Percentiles rank a stretch among this genome's conserved stretches.
Evolutionary conservation across 306 rosid species (phyloP).

Genomic region (Acacia acuminata): DNA sequence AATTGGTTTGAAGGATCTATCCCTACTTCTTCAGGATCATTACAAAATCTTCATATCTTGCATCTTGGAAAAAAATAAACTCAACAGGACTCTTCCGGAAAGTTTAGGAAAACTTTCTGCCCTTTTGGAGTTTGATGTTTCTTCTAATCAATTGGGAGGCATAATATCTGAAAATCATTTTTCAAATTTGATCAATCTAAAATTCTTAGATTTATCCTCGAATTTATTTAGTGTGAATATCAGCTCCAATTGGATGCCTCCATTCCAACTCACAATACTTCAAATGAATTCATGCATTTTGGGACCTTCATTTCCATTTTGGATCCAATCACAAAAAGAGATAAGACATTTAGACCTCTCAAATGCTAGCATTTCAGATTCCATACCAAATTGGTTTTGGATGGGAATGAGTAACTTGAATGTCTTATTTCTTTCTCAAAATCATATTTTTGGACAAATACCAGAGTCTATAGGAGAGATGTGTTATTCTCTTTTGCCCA

Average conservation of each 20-base stretch:
- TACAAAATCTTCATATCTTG: conserved; percentile 27
- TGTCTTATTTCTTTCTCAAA: conserved; percentile 42
- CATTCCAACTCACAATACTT: conserved; percentile 29
- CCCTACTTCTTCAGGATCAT: conserved; percentile 37
- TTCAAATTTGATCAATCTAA: conserved; percentile 26
- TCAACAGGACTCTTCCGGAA: conserved; percentile 45
- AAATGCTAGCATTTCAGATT: conserved; percentile 43
- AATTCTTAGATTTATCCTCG: background rate
- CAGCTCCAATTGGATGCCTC: conserved; percentile 45
- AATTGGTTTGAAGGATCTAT: conserved; percentile 47
- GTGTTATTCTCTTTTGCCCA: background rate
- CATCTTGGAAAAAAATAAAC: conserved; percentile 29
- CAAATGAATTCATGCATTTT: conserved; percentile 44
- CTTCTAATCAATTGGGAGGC: conserved; percentile 48
- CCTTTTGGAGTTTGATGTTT: conserved; percentile 35
- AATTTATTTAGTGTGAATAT: conserved; percentile 41
- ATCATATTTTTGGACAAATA: conserved; percentile 42
- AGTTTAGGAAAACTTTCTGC: conserved; percentile 50
- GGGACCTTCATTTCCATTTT: conserved; percentile 49
- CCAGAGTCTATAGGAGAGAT: conserved; percentile 37
- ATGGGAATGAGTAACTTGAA: background rate
- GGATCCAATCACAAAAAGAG: conserved; percentile 44
- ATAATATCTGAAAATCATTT: conserved; percentile 44
- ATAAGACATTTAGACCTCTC: conserved; percentile 21
- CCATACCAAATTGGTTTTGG: conserved; percentile 53